Conservation (phyloP, 345 rosid species). For the Bruguiera sexangula region DNA sequence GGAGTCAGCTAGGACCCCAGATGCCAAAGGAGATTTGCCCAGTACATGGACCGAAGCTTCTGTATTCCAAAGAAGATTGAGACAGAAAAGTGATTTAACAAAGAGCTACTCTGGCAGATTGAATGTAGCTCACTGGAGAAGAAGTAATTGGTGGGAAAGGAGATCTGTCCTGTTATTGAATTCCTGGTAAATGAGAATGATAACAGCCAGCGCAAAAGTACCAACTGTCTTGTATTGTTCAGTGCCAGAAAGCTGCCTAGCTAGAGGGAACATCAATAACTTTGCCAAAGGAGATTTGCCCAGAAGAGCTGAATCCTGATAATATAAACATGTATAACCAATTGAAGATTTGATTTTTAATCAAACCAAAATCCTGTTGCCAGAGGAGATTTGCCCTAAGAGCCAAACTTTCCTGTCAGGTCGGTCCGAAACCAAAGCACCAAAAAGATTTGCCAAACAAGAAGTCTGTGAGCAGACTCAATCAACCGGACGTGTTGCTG, state of each 20-base stretch:
- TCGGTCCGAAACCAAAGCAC: constrained; percentile 10
- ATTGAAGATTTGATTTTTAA: constrained; percentile 14
- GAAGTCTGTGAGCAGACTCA: constrained; percentile 6
- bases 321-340: constrained; percentile 2
- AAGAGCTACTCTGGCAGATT: constrained; percentile 16
- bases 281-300: constrained; percentile 64
- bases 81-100: constrained; percentile 15
- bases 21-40: constrained; percentile 76
- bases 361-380: constrained; percentile 30
- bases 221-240: constrained; percentile 27
- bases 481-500: constrained; percentile 23
- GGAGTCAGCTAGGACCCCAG: constrained; percentile 40
- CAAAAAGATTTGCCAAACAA: constrained; percentile 15
- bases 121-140: constrained; percentile 2
- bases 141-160: constrained; percentile 13
- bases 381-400: constrained; percentile 49
- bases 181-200: constrained; percentile 21
- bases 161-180: constrained; percentile 19
- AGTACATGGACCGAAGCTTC: constrained; percentile 39
- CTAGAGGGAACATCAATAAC: constrained; percentile 19
- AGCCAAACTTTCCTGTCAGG: constrained; percentile 22
- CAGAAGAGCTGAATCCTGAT: constrained; percentile 25
- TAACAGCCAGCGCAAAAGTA: neutral
- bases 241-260: constrained; percentile 26
- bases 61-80: constrained; percentile 14